Evolutionary conservation across 176 grass and related monocot species (phyloP), one percentile per base, ranked within the genome.

Genomic region (Dendrocalamus sinicus): DNA sequence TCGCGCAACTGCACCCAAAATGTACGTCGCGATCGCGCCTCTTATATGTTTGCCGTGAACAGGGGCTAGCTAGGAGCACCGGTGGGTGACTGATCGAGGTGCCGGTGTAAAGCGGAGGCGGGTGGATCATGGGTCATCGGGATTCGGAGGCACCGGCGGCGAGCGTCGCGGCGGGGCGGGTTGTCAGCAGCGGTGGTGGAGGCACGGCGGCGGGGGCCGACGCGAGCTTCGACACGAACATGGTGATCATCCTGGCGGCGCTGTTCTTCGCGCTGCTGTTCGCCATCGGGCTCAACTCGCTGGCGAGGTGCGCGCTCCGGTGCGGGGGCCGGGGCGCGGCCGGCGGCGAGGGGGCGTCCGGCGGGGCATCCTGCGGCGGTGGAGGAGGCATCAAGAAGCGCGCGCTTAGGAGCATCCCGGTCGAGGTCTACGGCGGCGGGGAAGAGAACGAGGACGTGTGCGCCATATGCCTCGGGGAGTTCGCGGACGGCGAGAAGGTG

Each of bases 391-490:
- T 97, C 59, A 97, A 77, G 71, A 92, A 86, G 85, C 83, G 71
- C 60, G 89, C 81, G 39, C 90, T 97, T 17, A 76, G 86, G 73
- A 91, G 86, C 85, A 85, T 97, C 37, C 94, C 94, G 5, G 85
- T 92, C 13, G 92, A 93, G 30, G 92, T 94, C 28, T 94, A 94
- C 82, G 74, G 80, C 10, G 66, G 75, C 45, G 85, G 26, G 2
- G 88, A 23, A 3, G 67, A 2, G 3, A 41, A 53, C 32, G 80
- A 66, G 20, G 90, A 91, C 45, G 84, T 90, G 65, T 97, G 94
- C 86, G 89, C 90, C 20, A 94, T 97, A 63, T 97, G 94, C 85
- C 92, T 97, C 26, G 90, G 89, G 43, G 94, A 97, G 86, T 97
- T 92, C 87, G 77, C 86, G 32, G 92, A 87, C 85, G 90, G 90